phyloP scores from a whole-genome alignment of 371 early-diverging fungal genomes.

The Ecytonucleospora hepatopenaei region DNA sequence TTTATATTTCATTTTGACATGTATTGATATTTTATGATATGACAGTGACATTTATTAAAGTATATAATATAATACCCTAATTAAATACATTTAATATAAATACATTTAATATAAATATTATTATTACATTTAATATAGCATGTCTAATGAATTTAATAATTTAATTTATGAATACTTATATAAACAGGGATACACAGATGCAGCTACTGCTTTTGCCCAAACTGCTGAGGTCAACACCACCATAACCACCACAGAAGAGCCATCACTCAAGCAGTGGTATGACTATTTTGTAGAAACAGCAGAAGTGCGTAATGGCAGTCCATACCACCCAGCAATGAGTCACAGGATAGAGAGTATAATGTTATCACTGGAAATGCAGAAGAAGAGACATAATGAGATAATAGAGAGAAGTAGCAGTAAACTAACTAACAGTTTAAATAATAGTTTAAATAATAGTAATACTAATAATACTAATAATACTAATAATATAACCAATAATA shows the following conservation, averaged over 20 bases:
- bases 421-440: too few relatives aligned
- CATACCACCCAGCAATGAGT: constrained; percentile 12
- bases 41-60: too few relatives aligned
- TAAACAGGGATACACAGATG: constrained; percentile 43
- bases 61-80: too few relatives aligned
- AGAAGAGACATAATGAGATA: constrained; percentile 19
- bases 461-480: too few relatives aligned
- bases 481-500: too few relatives aligned
- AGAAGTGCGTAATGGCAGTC: constrained; percentile 47
- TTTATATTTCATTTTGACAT: too few relatives aligned
- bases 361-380: constrained; percentile 50
- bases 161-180: constrained; percentile 54
- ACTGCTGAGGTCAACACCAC: constrained; percentile 45
- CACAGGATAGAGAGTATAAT: constrained; percentile 48
- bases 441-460: too few relatives aligned
- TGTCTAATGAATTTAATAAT: too few relatives aligned
- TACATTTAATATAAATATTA: too few relatives aligned
- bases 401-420: neutral
- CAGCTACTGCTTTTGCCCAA: constrained; percentile 45
- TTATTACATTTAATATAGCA: too few relatives aligned
- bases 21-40: too few relatives aligned
- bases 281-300: constrained; percentile 51
- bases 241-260: constrained; percentile 19
- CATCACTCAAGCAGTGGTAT: constrained; percentile 52
- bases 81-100: too few relatives aligned